Conservation (phyloP, 352 stramenopile species). For the Phytophthora sojae region DNA sequence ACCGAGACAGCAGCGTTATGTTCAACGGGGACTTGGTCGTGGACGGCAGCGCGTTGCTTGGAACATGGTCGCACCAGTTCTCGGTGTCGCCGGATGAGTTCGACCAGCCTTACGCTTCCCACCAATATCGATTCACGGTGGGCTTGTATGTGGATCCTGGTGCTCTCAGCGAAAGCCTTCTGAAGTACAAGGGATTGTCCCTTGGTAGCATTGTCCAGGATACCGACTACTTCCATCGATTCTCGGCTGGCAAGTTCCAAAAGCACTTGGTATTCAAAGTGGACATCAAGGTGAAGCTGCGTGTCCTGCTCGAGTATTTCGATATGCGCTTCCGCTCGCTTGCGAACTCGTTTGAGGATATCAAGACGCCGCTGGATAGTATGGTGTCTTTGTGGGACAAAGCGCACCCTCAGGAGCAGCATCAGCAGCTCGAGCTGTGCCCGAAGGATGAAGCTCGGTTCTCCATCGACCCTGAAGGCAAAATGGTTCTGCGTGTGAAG, state of each 20-base stretch:
- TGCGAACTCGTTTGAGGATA: conserved; percentile 29
- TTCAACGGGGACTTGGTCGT: conserved; percentile 67
- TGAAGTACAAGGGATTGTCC: conserved; percentile 86
- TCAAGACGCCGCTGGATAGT: conserved; percentile 35
- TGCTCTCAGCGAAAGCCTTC: conserved; percentile 61
- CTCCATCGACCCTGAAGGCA: conserved; percentile 50
- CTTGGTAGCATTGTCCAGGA: conserved; percentile 82
- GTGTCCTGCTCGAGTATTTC: conserved; percentile 63
- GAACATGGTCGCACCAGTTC: conserved; percentile 77
- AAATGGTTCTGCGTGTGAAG: conserved; percentile 56
- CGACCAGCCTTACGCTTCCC: conserved; percentile 44
- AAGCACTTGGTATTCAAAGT: conserved; percentile 84
- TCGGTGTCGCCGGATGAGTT: conserved; percentile 42
- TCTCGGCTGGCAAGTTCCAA: conserved; percentile 63
- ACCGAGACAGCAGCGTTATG: conserved; percentile 66
- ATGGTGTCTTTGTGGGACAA: conserved; percentile 44
- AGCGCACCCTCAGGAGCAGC: conserved; percentile 37
- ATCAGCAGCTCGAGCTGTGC: conserved; percentile 39
- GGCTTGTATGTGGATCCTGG: conserved; percentile 77
- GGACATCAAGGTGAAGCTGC: conserved; percentile 49
- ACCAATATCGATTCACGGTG: conserved; percentile 57
- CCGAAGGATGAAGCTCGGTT: conserved; percentile 66
- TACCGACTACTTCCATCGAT: conserved; percentile 77
- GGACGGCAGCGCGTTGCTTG: conserved; percentile 67
- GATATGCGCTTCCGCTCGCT: conserved; percentile 48